A percentile compares a stretch with the other conserved stretches of the same genome.
Conservation (phyloP, 495 filamentous ascomycete genomes). For the Tuber calosporum region DNA sequence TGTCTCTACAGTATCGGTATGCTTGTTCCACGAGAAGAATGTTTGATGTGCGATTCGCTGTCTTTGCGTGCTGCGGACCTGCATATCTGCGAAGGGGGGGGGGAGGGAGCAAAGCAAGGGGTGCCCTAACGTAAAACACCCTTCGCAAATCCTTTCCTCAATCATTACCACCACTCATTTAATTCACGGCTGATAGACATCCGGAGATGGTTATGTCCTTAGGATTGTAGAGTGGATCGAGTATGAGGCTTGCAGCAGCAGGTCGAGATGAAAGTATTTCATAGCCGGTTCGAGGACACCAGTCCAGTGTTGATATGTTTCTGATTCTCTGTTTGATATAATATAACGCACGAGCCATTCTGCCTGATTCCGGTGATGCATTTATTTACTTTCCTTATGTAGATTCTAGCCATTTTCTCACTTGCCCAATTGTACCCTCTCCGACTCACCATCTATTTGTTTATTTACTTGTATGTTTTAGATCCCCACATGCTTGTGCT, state of each 20-base stretch:
- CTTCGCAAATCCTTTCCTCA: not conserved
- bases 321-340: not conserved
- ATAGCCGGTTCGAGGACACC: too few relatives aligned
- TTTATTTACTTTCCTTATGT: not conserved
- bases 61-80: not conserved
- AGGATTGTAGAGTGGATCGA: not conserved
- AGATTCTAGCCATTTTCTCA: not conserved
- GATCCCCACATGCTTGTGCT: not conserved
- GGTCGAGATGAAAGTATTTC: not conserved
- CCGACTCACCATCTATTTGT: too few relatives aligned
- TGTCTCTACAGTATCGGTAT: not conserved
- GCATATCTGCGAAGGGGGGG: not conserved
- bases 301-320: not conserved
- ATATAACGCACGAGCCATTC: not conserved
- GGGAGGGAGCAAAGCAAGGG: not conserved
- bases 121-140: not conserved
- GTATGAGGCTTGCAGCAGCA: not conserved
- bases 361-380: too few relatives aligned
- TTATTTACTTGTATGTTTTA: not conserved
- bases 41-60: not conserved
- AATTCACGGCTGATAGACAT: not conserved
- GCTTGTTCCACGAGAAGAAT: not conserved
- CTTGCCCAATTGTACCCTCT: not conserved
- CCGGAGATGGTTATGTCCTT: not conserved
- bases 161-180: not conserved